phyloP scores from a whole-genome alignment of 2,329 filamentous ascomycete species.

The Ascochyta pisi region DNA sequence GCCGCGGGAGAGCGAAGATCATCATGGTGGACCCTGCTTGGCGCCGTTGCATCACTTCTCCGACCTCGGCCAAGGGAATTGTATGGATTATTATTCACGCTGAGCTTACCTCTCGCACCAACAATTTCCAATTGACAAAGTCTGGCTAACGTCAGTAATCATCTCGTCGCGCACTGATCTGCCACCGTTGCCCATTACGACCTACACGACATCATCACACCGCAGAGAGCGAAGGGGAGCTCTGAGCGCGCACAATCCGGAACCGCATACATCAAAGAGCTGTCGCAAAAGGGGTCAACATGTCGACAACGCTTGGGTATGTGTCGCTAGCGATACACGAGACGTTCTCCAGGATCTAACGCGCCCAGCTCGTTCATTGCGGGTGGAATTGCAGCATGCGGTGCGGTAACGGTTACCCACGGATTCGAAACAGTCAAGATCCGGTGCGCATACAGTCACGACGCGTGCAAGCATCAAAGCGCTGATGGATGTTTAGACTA shows the following conservation, averaged over 20 bases:
- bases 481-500: conserved; percentile 64
- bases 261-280: neutral
- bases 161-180: no score
- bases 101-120: neutral
- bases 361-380: conserved; percentile 82
- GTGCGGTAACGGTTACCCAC: conserved; percentile 95
- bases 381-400: conserved; percentile 94
- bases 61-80: conserved; percentile 18
- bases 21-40: conserved; percentile 10
- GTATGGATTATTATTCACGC: conserved; percentile 14
- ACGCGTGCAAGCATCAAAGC: neutral
- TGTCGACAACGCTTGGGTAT: conserved; percentile 59
- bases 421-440: conserved; percentile 99
- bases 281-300: conserved; percentile 32
- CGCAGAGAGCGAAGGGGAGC: neutral
- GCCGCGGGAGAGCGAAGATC: conserved; percentile 17
- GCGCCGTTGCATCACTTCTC: conserved; percentile 15
- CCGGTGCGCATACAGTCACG: conserved; percentile 63
- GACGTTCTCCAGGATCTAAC: neutral
- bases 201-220: neutral
- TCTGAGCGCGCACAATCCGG: conserved; percentile 7
- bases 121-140: conserved; percentile 5
- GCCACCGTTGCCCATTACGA: neutral
- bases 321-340: conserved; percentile 1
- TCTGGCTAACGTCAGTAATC: neutral